Evolutionary conservation across 106 monocot genomes (phyloP).

Genomic region (Cymbidium sinense): DNA sequence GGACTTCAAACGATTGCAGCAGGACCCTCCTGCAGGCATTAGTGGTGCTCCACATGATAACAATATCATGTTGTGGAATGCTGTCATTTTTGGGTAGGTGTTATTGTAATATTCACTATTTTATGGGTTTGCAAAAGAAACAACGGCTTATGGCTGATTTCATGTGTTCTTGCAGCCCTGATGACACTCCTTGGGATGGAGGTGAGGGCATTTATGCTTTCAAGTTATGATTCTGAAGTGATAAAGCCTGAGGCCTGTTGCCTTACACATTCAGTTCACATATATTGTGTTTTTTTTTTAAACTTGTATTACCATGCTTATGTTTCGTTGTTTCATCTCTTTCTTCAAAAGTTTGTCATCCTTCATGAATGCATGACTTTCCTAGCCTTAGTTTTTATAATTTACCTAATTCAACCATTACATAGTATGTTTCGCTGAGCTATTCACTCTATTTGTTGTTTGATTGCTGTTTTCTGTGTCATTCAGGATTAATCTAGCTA

Average conservation of each 20-base stretch:
- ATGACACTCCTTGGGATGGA: conserved; percentile 9
- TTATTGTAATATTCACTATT: background rate
- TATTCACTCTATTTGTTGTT: no score
- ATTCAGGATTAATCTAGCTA: no score
- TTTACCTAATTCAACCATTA: no score
- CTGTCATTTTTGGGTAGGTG: conserved; percentile 48
- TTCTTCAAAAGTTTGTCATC: no score
- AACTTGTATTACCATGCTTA: no score
- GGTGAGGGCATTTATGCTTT: conserved; percentile 2
- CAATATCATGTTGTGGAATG: conserved; percentile 49
- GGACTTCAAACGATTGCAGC: conserved; percentile 43
- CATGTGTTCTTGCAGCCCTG: conserved; percentile 6
- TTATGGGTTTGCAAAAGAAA: background rate
- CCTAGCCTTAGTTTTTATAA: no score
- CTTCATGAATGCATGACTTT: no score
- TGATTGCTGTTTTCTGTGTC: no score
- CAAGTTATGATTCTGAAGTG: background rate
- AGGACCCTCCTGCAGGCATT: conserved; percentile 47
- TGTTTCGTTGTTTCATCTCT: no score
- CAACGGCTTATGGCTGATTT: background rate
- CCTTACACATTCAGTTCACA: background rate
- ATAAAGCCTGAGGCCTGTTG: background rate
- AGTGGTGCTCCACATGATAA: conserved; percentile 47
- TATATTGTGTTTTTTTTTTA: no score
- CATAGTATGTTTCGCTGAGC: no score